Base-by-base conservation (phyloP, 2,329 filamentous ascomycete species). In the Fusarium tuaranense region DNA sequence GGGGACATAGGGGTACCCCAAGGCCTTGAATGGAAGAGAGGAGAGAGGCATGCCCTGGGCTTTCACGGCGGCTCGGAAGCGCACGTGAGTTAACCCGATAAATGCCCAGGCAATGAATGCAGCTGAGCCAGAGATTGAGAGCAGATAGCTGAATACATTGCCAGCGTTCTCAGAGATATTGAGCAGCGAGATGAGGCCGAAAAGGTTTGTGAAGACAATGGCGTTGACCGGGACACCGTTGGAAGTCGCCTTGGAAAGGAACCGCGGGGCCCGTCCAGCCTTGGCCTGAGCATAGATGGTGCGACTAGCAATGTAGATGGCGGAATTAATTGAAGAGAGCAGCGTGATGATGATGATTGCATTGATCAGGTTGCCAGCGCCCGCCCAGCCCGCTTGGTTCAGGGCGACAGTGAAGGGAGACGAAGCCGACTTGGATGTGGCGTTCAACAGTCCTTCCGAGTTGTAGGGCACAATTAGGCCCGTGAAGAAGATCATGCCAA, bases 101-200 rank as follows among this genome's bases (percentile, higher is more conserved):
- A 90, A 88, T 20, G 89, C 87, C 88, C 92, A 94, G 62, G 92
- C 90, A 79, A 94, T 91, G 25, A 94, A 86, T 68, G 92, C 90
- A 8, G 38, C 38, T 39, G 38, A 39, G 38, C 38, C 38, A n/a
- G 38, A 39, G 38, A 39, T 39, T n/a, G 38, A 39, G 18, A 39
- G 18, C 38, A 39, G 38, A 7, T 39, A 39, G 38, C 38, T 39
- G 92, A 92, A 13, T 93, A 91, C 30, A 92, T 93, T 57, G 92
- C 89, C 36, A 90, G 81, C 38, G 14, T 75, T 88, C 89, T 74
- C 82, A 18, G 81, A 80, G 65, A 89, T 88, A 4, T 86, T 86
- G 1, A 87, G 87, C 58, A 78, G 79, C 53, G 76, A 68, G 36
- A 91, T 89, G 38, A 39, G 38, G 38, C 38, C 38, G 38, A 39